Base-by-base conservation (phyloP, 805 yeast species). In the Candida hungchunana region DNA sequence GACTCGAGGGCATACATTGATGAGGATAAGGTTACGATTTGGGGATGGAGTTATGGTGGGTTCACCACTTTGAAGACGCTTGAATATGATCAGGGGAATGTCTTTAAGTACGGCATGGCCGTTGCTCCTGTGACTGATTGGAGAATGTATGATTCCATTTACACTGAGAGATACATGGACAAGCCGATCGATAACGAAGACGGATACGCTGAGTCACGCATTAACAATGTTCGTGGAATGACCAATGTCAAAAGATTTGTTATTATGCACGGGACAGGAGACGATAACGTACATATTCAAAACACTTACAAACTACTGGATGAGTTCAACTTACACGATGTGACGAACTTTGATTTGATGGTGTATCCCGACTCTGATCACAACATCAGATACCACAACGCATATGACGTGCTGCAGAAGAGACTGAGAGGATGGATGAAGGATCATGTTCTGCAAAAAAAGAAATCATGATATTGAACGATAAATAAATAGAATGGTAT, bases 281-380 rank as follows among this genome's bases (percentile, higher is more conserved):
- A 84, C 58, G 94, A 84, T 50, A 84, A 84, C 53, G 94, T 84
- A 13, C 94, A 84, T 58, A 63, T 80, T 36, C 87, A 82, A 51
- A 83, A 84, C 54, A 71, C 84, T 3, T 66, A 73, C 39, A 71
- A 72, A 53, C 62, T 83, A 10, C 37, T 83, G 9, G 89, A 84
- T 53, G 58, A 71, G 18, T 67, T 84, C 38, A 74, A 82, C 50
- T 18, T 59, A 4, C 51, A 56, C 7, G 55, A 56, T 18, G 72
- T 82, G n/a, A 79, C 75, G 39, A 84, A 84, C 53, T 93, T 79
- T 53, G 98, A 93, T 51, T 68, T 88, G 64, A 88, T 80, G 48
- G 72, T 88, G 11, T 93, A 81, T 62, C 97, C 98, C 0, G 98
- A 93, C 58, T 83, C 95, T 17, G 90, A 89, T 54, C 98, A 93